A percentile compares a stretch with the other conserved stretches of the same genome.
phyloP scores from a whole-genome alignment of 257 asterid species.

The Perilla frutescens region DNA sequence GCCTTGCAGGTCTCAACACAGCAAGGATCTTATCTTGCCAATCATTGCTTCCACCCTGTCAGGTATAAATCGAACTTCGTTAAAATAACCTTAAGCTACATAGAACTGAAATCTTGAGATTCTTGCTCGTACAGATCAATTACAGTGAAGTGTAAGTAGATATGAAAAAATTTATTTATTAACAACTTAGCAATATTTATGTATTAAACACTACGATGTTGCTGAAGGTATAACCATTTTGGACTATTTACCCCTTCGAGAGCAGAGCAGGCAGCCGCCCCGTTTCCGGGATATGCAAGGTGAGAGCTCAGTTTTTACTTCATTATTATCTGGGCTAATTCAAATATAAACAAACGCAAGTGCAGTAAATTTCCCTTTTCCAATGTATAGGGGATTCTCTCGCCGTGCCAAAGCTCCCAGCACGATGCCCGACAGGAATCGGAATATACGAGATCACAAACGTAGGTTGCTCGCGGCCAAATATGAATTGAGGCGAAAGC shows the following conservation, averaged over 20 bases:
- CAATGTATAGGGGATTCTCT: neutral
- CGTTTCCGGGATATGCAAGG: constrained; percentile 44
- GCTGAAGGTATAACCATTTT: constrained; percentile 65
- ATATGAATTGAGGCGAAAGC: constrained; percentile 32
- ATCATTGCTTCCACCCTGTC: constrained; percentile 65
- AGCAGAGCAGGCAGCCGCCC: constrained; percentile 46
- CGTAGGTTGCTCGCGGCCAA: constrained; percentile 27
- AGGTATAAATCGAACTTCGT: no score
- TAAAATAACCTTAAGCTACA: no score
- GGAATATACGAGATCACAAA: neutral
- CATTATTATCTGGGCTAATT: no score
- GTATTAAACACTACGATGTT: constrained; percentile 17
- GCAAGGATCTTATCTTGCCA: constrained; percentile 71
- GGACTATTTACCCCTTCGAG: constrained; percentile 76
- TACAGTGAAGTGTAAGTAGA: neutral
- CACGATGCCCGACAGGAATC: neutral
- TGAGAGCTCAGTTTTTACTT: neutral
- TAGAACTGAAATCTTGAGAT: no score
- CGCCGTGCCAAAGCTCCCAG: no score
- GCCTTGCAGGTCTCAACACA: constrained; percentile 64
- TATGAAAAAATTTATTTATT: neutral
- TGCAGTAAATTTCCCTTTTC: constrained; percentile 2
- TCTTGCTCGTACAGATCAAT: no score
- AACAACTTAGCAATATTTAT: constrained; percentile 3
- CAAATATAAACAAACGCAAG: no score